Conservation (phyloP, 495 filamentous ascomycete genomes). For the Lophium mytilinum region DNA sequence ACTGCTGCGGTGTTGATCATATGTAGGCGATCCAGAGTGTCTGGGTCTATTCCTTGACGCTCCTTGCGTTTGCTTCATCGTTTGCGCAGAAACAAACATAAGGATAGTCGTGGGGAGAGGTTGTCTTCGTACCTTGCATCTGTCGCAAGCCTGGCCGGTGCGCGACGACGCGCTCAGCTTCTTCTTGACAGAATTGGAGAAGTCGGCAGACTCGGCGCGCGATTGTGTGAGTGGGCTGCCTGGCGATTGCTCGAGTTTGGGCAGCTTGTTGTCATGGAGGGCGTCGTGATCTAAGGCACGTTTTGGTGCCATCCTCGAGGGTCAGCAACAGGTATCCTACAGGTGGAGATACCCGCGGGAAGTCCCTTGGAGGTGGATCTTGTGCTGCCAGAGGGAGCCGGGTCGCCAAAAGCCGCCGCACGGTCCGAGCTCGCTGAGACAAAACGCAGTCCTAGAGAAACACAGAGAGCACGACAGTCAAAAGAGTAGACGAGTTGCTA, state of each 20-base stretch:
- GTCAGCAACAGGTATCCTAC: not conserved
- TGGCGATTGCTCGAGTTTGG: constrained; percentile 45
- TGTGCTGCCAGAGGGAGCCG: not conserved
- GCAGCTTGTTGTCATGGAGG: constrained; percentile 13
- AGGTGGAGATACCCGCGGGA: constrained; percentile 5
- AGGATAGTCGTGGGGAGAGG: not conserved
- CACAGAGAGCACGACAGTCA: not conserved
- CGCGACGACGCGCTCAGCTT: constrained; percentile 55
- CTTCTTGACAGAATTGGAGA: constrained; percentile 59
- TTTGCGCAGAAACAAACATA: not conserved
- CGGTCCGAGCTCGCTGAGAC: not conserved
- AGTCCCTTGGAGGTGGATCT: constrained; percentile 9
- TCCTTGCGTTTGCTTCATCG: not conserved
- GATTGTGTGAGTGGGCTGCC: constrained; percentile 7
- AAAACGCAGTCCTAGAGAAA: not conserved
- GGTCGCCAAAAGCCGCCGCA: not conserved
- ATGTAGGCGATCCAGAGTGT: not conserved
- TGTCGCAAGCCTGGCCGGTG: constrained; percentile 82
- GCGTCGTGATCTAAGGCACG: constrained; percentile 9
- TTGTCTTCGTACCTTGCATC: constrained; percentile 63
- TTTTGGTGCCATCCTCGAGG: constrained; percentile 15
- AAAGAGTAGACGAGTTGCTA: not conserved
- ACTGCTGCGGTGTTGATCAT: not conserved
- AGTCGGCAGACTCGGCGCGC: constrained; percentile 42
- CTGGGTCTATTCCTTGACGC: not conserved